These are phyloP conservation scores for Plasmodiophora brassicae DNA, from an alignment of 208 protist species.

Conservation along the genomic window DNA sequence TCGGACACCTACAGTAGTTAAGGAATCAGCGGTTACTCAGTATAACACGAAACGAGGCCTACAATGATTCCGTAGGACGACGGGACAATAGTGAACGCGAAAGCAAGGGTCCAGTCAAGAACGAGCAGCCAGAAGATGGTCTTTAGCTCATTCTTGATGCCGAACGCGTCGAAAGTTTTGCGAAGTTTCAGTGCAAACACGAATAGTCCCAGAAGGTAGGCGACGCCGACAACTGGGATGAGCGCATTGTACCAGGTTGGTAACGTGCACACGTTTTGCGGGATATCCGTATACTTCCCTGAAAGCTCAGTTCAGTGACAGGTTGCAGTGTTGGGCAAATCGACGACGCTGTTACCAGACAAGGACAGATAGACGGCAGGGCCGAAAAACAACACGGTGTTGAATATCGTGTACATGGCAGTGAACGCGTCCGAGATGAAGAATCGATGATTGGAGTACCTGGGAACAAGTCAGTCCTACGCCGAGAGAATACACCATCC, in stretches of 20 bases:
- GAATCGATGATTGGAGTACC: background rate
- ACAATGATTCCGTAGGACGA: too few relatives aligned
- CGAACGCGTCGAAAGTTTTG: slow-evolving; percentile 10
- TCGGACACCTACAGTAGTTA: background rate
- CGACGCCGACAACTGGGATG: background rate
- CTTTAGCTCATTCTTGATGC: slow-evolving; percentile 22
- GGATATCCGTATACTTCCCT: too few relatives aligned
- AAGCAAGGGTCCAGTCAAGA: background rate
- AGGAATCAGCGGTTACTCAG: too few relatives aligned
- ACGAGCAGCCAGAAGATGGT: background rate
- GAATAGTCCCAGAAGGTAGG: background rate
- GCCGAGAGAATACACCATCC: background rate
- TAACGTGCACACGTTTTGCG: too few relatives aligned
- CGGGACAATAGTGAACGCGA: background rate
- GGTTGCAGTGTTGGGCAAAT: too few relatives aligned
- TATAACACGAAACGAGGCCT: too few relatives aligned
- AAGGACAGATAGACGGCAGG: background rate
- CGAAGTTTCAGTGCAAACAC: slow-evolving; percentile 4
- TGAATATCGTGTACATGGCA: background rate
- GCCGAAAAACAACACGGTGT: background rate
- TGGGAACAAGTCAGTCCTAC: background rate
- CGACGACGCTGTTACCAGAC: background rate
- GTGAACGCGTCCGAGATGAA: background rate
- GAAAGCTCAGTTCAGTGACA: too few relatives aligned
- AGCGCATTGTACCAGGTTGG: too few relatives aligned